Base-by-base conservation (phyloP, 2,329 filamentous ascomycete species). In the Orbilia brochopaga region DNA sequence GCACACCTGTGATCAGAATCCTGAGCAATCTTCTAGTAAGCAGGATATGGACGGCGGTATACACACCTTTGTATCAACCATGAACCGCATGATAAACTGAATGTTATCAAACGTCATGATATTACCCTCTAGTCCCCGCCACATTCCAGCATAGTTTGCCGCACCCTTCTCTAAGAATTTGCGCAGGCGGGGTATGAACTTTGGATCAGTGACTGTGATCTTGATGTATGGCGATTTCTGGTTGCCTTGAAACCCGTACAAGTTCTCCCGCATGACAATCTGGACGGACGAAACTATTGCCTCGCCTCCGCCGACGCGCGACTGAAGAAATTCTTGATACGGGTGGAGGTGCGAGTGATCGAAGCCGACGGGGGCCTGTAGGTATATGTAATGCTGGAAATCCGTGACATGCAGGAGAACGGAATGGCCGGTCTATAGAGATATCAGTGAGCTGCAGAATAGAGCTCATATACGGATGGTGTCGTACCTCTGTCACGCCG, bases 61-160 rank as follows among this genome's bases (percentile, higher is more conserved):
- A 58, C 81, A 75, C 82, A 90, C 88, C 79, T 92, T 89, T 75
- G 90, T 95, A 79, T 99, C 94, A 55, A 99, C 93, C 94, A 99
- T 99, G 81, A 99, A 97, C 57, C 94, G 86, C 75, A 97, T 81
- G 24, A 97, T 87, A 78, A 97, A 99, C 82, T 96, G 91, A 65
- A 99, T 92, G 75, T 89, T 97, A 82, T 99, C 94, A 77, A 93
- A 99, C 0, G 94, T 97, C 79, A 92, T 85, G 74, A 97, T 87
- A 19, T 89, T 89, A 19, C 85, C 86, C 5, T 86, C 85, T 15
- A 84, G 82, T 19, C 82, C 85, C 75, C 87, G 89, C 93, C 94
- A 99, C 79, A 97, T 84, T 2, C 89, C 87, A 79, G 93, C 96
- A 85, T 91, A 97, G 78, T 97, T 97, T 69, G 90, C 89, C 67